Evolutionary conservation across 2,329 filamentous ascomycete genomes (phyloP), one percentile per base, ranked within the genome.

Genomic region (Graphium sp.): DNA sequence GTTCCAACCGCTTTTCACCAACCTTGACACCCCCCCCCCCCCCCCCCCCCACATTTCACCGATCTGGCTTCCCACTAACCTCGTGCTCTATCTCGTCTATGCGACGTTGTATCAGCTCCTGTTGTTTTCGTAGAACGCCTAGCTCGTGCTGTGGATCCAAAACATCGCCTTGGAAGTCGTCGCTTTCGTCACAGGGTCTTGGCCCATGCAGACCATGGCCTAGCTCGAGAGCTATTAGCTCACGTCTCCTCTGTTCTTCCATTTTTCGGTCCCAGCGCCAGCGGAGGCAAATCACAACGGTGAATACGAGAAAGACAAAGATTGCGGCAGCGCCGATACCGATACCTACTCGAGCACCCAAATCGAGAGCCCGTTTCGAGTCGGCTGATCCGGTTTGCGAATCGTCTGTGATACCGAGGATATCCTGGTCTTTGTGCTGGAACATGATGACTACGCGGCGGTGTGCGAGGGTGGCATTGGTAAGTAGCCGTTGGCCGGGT

Each of bases 381-480:
- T 14, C 14, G 13, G 13, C 18, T 18, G 29, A 9, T 12, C 31
- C 25, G 14, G 16, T 18, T 24, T 32, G 22, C n/a, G 30, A 41
- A 14, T 51, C 44, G 19, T 52, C 46, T 4, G 46, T 42, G 1
- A 53, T 33, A 7, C 49, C 48, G 5, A 55, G 38, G 8, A 37
- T 35, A 18, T 41, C 40, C 27, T 48, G 50, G 32, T 56, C 50
- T 6, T 37, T 37, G n/a, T 49, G 46, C 24, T 44, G 44, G 32
- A 52, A 55, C n/a, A 52, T 41, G 4, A 50, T 51, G 12, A 45
- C 43, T 19, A 54, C 48, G 5, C 46, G 48, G 31, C 51, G 45
- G 7, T 54, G 48, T 5, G 49, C 51, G 15, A 53, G 43, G 5
- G 48, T 47, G 28, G 50, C 52, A 26, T 43, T 44, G 20, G 2